These are phyloP conservation scores for Spiraea crenata DNA, from an alignment of 331 rosid genomes.

Conservation along the genomic window DNA sequence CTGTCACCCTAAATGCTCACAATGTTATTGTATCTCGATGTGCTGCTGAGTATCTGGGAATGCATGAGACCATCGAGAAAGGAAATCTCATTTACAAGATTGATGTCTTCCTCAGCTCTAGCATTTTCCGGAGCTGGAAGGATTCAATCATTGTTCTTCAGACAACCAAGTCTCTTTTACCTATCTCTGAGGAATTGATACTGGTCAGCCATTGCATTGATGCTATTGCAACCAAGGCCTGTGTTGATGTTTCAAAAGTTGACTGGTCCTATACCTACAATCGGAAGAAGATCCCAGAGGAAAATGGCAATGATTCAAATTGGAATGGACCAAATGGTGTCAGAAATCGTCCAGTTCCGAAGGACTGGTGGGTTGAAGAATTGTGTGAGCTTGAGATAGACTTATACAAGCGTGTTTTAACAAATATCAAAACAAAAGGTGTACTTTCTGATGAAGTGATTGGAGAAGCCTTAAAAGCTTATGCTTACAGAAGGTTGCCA, in stretches of 20 bases:
- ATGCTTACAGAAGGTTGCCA: conserved; percentile 75
- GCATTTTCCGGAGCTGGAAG: conserved; percentile 96
- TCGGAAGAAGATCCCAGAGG: conserved; percentile 79
- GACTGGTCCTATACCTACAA: conserved; percentile 95
- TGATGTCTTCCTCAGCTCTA: conserved; percentile 85
- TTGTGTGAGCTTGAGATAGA: conserved; percentile 93
- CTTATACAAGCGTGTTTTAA: conserved; percentile 60
- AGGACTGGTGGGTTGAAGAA: conserved; percentile 99
- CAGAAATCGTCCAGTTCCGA: conserved; percentile 72
- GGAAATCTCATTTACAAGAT: conserved; percentile 95
- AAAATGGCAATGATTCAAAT: conserved; percentile 57
- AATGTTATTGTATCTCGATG: conserved; percentile 75
- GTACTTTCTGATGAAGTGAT: conserved; percentile 62
- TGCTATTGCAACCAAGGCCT: conserved; percentile 73
- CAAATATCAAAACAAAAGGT: conserved; percentile 52
- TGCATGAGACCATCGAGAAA: conserved; percentile 85
- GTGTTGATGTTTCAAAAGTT: conserved; percentile 74
- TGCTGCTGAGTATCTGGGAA: conserved; percentile 92
- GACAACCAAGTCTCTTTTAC: conserved; percentile 60
- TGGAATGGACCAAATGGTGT: conserved; percentile 38
- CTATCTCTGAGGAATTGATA: conserved; percentile 70
- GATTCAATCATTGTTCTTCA: conserved; percentile 96
- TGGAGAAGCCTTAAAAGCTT: conserved; percentile 92
- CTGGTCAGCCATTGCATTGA: conserved; percentile 72
- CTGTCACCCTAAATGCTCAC: conserved; percentile 90